These are phyloP conservation scores for Limnanthes douglasii DNA, from an alignment of 345 rosid species.

Conservation along the genomic window DNA sequence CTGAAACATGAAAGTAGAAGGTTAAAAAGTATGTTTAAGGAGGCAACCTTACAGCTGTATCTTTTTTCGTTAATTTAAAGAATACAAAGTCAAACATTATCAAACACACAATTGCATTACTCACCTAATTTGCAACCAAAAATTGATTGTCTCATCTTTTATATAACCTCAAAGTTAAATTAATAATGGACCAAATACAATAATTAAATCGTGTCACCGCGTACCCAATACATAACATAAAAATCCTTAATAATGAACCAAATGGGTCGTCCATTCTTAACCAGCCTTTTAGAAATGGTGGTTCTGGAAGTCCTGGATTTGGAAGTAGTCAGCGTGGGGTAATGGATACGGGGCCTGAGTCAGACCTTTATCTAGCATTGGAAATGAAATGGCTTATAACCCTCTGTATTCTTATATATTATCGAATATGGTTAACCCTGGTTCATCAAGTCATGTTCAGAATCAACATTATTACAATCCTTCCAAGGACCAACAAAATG, in stretches of 20 bases:
- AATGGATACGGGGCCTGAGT: conserved; percentile 62
- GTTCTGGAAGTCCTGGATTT: conserved; percentile 34
- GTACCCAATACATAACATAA: conserved; percentile 71
- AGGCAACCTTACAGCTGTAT: too few species aligned
- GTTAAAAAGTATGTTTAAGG: too few species aligned
- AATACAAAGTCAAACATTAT: too few species aligned
- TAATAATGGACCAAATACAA: too few species aligned
- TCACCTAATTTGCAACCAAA: too few species aligned
- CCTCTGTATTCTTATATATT: conserved; percentile 44
- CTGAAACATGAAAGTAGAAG: too few species aligned
- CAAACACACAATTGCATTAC: too few species aligned
- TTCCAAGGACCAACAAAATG: conserved; percentile 54
- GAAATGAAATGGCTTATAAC: too few species aligned
- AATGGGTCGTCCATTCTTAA: conserved; percentile 66
- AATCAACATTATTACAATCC: conserved; percentile 59
- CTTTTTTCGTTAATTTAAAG: too few species aligned
- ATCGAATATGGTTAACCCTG: conserved; percentile 47
- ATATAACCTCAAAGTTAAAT: too few species aligned
- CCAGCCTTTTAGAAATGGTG: conserved; percentile 81
- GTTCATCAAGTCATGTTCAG: conserved; percentile 56
- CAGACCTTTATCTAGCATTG: conserved; percentile 49
- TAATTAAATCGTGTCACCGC: conserved; percentile 48
- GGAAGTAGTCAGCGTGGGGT: conserved; percentile 41
- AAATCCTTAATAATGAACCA: conserved; percentile 65
- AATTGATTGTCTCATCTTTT: too few species aligned